Base-by-base conservation (phyloP, 148 eudicot genomes). In the Beta vulgaris region DNA sequence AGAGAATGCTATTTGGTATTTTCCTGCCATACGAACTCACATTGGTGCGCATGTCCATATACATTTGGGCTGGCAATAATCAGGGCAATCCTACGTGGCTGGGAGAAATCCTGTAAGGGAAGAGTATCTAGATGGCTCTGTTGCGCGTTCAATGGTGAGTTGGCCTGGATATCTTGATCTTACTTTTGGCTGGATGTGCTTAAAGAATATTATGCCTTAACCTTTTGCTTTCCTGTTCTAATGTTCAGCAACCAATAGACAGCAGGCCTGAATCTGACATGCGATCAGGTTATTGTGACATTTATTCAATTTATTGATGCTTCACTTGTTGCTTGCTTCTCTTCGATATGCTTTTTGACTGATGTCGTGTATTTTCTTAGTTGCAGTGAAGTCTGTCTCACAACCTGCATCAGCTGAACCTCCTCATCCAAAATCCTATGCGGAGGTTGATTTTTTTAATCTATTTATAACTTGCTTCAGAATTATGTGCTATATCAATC, bases 401-500 rank as follows among this genome's bases (percentile, higher is more conserved):
- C 88, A 84, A 53, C 87, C 93, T 73, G 80, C 83, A 53, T 78
- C 91, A 48, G 82, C 78, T 43, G 88, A 88, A 74, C 92, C 94
- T 59, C 94, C 92, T 77, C 97, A 91, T 68, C 89, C 94, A 10
- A 85, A 85, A 73, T 89, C 93, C 19, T 95, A 90, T 55, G 83
- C 78, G 84, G 99, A 92, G 91, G 99, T 82, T 18, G 14, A 31
- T 70, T 14, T 26, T 51, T 62, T 59, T 13, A 34, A 23, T 66
- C 46, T 9, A 43, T 68, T 61, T 37, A 46, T 25, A 16, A 6
- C 4, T 69, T 62, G 28, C 8, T 36, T 36, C 42, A 39, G 66
- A 29, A 16, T 51, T 35, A 18, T 75, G 34, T 73, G 44, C n/a
- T 43, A 3, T 18, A 18, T 59, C 35, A 15, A 61, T 74, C 23